These are phyloP conservation scores for Prunus fruticosa DNA, from an alignment of 306 rosid species.

Conservation along the genomic window DNA sequence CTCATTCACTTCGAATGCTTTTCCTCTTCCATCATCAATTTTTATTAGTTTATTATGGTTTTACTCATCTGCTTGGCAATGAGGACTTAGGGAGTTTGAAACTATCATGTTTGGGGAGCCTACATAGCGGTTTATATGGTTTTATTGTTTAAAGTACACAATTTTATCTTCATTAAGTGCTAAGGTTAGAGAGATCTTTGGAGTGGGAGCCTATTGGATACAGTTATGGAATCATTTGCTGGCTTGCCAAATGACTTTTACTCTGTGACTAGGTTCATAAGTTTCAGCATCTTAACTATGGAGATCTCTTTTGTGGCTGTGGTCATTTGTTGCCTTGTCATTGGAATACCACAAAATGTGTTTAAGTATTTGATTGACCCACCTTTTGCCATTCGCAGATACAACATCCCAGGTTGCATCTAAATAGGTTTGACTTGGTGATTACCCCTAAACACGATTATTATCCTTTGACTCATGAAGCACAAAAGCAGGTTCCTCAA, in stretches of 20 bases:
- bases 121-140: background rate
- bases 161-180: background rate
- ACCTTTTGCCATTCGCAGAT: constrained; percentile 29
- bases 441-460: constrained; percentile 89
- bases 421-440: constrained; percentile 88
- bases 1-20: background rate
- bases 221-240: background rate
- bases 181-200: background rate
- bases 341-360: background rate
- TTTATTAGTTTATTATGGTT: background rate
- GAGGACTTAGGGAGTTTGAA: background rate
- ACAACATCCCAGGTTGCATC: constrained; percentile 77
- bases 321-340: background rate
- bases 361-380: background rate
- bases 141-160: background rate
- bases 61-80: background rate
- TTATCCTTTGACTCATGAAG: constrained; percentile 77
- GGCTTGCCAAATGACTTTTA: background rate
- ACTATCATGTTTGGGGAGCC: background rate
- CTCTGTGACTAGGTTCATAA: background rate
- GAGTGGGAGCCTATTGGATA: background rate
- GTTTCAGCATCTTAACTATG: background rate
- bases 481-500: constrained; percentile 71
- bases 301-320: background rate
- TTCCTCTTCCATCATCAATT: too few species aligned